A percentile compares a stretch with the other conserved stretches of the same genome.
phyloP scores from a whole-genome alignment of 1,284 basidiomycete species.

The Trichosporon inkin region DNA sequence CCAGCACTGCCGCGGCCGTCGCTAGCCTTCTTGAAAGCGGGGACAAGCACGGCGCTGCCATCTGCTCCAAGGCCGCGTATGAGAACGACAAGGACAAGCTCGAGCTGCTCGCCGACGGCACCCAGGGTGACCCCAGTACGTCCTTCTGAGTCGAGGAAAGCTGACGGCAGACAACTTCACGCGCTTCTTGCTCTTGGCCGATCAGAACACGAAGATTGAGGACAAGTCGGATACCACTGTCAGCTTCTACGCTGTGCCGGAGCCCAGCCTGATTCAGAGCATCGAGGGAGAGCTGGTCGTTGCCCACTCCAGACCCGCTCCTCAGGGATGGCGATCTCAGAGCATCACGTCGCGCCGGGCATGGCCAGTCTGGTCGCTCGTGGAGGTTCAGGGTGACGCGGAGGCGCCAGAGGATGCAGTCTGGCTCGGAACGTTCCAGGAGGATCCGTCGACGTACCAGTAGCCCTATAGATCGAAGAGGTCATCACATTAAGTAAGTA shows the following conservation, averaged over 20 bases:
- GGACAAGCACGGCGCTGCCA: conserved; percentile 35
- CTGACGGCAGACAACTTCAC: conserved; percentile 45
- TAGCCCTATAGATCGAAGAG: neutral
- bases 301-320: neutral
- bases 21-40: conserved; percentile 27
- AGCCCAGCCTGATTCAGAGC: neutral
- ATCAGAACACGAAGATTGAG: conserved; percentile 1
- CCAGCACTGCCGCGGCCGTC: conserved; percentile 45
- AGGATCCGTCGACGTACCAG: neutral
- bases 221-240: neutral
- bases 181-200: conserved; percentile 43
- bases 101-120: conserved; percentile 39
- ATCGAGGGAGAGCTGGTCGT: neutral
- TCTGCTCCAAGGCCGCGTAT: conserved; percentile 41
- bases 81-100: conserved; percentile 28
- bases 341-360: neutral
- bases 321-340: neutral
- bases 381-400: neutral
- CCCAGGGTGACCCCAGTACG: conserved; percentile 31
- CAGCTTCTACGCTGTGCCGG: neutral
- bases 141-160: too few relatives aligned
- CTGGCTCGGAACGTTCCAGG: neutral
- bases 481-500: neutral
- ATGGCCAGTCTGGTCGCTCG: neutral
- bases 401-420: neutral